A percentile compares a stretch with the other conserved stretches of the same genome.
phyloP scores from a whole-genome alignment of 164 flowering plant species.

The Chimonanthus praecox region DNA sequence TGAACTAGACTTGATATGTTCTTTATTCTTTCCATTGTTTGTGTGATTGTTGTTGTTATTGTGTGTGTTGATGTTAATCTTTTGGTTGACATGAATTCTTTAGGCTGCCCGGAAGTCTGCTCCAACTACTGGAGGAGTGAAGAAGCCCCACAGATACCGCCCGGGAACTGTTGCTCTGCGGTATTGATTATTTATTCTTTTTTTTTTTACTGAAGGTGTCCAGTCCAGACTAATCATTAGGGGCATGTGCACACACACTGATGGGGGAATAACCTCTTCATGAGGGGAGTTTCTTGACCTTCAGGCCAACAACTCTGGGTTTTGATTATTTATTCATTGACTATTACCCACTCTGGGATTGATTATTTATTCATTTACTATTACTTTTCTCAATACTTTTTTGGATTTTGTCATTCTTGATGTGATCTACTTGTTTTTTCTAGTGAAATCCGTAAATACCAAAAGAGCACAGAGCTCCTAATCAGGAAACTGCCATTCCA shows the following conservation, averaged over 20 bases:
- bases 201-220: not conserved
- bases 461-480: conserved; percentile 1
- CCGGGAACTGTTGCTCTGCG: conserved; percentile 17
- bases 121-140: conserved; percentile 12
- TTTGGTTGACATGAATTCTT: not conserved
- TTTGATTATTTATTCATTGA: not conserved
- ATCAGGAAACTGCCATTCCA: conserved; percentile 6
- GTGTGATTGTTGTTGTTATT: not conserved
- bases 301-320: not conserved
- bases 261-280: no score
- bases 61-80: not conserved
- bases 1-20: no score
- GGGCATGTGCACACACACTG: no score
- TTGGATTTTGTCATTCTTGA: not conserved
- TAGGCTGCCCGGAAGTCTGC: conserved; percentile 14
- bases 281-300: no score
- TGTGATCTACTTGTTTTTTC: not conserved
- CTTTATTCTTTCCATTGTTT: not conserved
- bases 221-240: no score
- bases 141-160: conserved; percentile 14
- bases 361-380: not conserved
- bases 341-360: not conserved
- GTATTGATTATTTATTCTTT: not conserved
- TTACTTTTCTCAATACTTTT: not conserved
- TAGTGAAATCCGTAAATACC: conserved; percentile 7